Conservation (phyloP, 169 alveolate genomes). For the Pseudocohnilembus persalinus region DNA sequence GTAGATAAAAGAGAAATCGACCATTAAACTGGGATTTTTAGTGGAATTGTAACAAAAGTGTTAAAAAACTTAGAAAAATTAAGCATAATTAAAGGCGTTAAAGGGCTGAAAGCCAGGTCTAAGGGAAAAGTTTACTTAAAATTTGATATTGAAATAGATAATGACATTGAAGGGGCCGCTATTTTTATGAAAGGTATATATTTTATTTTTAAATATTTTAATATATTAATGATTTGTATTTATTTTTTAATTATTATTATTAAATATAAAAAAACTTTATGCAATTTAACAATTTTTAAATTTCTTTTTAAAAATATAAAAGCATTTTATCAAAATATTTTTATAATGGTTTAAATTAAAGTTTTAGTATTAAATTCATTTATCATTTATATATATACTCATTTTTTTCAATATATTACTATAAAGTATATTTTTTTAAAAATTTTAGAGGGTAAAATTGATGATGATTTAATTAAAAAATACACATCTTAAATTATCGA, state of each 20-base stretch:
- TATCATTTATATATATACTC: too few species aligned
- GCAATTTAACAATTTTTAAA: too few species aligned
- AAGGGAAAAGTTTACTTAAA: slow-evolving; percentile 4
- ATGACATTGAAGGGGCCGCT: neutral
- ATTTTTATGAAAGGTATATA: neutral
- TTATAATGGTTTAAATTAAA: too few species aligned
- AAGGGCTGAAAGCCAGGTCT: slow-evolving; percentile 8
- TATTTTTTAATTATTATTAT: neutral
- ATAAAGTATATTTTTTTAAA: too few species aligned
- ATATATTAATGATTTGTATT: neutral
- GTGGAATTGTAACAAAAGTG: slow-evolving; percentile 6
- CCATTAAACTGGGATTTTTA: neutral
- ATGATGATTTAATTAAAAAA: neutral
- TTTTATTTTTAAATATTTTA: neutral
- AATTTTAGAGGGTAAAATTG: neutral
- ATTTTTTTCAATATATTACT: too few species aligned
- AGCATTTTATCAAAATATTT: too few species aligned
- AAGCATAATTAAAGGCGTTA: slow-evolving; percentile 5
- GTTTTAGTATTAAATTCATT: too few species aligned
- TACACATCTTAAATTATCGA: neutral
- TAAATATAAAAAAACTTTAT: neutral
- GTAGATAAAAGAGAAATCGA: slow-evolving; percentile 11
- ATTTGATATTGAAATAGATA: neutral
- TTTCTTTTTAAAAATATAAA: too few species aligned
- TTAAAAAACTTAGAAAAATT: slow-evolving; percentile 5